A percentile compares a stretch with the other conserved stretches of the same genome.
phyloP scores from a whole-genome alignment of 1,139 yeast genomes.

The Schizosaccharomyces versatilis region DNA sequence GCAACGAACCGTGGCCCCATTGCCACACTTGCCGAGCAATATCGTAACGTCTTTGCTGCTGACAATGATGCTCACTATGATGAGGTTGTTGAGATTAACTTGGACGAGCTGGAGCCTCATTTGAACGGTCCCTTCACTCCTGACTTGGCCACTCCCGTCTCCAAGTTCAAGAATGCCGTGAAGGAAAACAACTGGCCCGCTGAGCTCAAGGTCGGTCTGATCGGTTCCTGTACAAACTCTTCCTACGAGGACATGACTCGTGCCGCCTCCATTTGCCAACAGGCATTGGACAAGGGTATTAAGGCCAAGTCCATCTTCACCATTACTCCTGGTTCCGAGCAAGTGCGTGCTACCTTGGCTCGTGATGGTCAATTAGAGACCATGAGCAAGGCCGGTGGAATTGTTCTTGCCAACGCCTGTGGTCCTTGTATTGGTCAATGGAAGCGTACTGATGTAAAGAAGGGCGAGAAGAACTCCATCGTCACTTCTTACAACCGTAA shows the following conservation, averaged over 20 bases:
- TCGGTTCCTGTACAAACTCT: constrained; percentile 98
- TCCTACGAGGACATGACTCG: constrained; percentile 98
- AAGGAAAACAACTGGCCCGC: constrained; percentile 79
- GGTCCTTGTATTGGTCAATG: constrained; percentile 99
- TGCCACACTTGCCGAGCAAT: constrained; percentile 48
- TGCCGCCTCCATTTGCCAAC: constrained; percentile 80
- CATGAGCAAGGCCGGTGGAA: constrained; percentile 83
- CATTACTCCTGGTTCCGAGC: constrained; percentile 98
- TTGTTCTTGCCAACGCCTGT: constrained; percentile 93
- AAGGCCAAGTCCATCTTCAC: constrained; percentile 77
- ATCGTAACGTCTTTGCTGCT: constrained; percentile 56
- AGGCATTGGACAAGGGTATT: constrained; percentile 78
- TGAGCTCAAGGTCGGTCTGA: constrained; percentile 85
- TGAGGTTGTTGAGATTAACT: constrained; percentile 83
- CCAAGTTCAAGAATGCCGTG: constrained; percentile 78
- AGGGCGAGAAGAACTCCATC: constrained; percentile 96
- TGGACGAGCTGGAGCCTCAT: constrained; percentile 89
- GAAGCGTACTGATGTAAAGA: constrained; percentile 93
- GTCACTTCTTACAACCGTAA: constrained; percentile 98
- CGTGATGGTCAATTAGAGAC: constrained; percentile 88
- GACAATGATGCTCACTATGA: constrained; percentile 93
- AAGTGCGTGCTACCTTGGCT: constrained; percentile 93
- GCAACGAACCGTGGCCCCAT: constrained; percentile 75
- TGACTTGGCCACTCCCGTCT: constrained; percentile 92
- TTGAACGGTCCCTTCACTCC: constrained; percentile 98